Base-by-base conservation (phyloP, 2,329 filamentous ascomycete genomes). In the Diaporthe sp. region DNA sequence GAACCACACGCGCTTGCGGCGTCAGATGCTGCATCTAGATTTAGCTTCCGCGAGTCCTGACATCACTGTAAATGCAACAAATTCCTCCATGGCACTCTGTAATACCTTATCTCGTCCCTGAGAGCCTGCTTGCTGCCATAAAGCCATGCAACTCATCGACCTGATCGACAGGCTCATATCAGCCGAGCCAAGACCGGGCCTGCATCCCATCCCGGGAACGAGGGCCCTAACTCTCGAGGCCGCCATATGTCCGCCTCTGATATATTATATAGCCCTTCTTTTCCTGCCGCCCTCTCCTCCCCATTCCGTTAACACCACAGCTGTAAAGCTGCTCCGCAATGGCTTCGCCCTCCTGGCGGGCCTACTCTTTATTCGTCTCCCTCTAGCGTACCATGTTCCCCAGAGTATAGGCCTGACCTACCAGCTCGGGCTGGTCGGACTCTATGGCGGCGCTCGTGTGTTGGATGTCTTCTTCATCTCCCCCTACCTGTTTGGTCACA, bases 391-490 rank as follows among this genome's bases (percentile, higher is more conserved):
- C 63, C 81, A 86, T 77, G 82, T 85, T 6, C 83, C 84, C 7
- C 84, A 84, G 74, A 84, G 82, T 72, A 83, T 86, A 53, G 84
- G 84, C n/a, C 78, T 86, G 25, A 86, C 84, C 22, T 86, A 86
- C 69, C 84, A 86, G 71, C 82, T 86, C 22, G 82, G 83, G 6
- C 81, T 86, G 9, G 83, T 86, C 1, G 84, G 84, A 4, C 73
- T 85, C 3, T 86, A 86, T 69, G 84, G 84, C 12, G 82, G 83
- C 13, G 82, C 81, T 59, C 76, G 84, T 42, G 84, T 86, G 4
- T 58, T 86, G 15, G 84, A 86, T 74, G 83, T 81, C 13, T 86
- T 86, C 79, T 85, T 86, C 76, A 81, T 86, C 70, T 83, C 82
- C 42, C 83, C 82, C 9, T 84, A 84, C 69, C 73, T 81, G 30